These are phyloP conservation scores for Bauhinia variegata DNA, from an alignment of 306 rosid species.

Conservation along the genomic window DNA sequence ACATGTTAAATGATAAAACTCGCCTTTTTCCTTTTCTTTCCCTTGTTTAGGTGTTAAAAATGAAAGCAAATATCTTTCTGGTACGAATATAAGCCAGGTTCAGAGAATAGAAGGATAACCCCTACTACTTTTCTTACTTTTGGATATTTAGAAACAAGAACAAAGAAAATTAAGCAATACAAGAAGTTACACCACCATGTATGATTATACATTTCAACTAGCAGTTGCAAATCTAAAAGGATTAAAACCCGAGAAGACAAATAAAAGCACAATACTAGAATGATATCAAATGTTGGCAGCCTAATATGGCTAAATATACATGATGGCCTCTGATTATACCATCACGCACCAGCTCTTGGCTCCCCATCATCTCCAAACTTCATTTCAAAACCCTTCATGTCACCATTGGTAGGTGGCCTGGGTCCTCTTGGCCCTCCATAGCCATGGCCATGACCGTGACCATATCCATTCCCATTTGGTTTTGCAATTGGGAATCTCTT, in stretches of 20 bases:
- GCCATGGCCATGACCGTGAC: background rate
- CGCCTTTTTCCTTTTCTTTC: too few species aligned
- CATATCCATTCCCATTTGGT: slow-evolving; percentile 30
- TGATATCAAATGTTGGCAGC: background rate
- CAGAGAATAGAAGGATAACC: too few species aligned
- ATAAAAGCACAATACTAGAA: slow-evolving; percentile 32
- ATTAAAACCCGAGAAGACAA: slow-evolving; percentile 30
- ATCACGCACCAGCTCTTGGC: slow-evolving; percentile 42
- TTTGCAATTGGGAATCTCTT: slow-evolving; percentile 46
- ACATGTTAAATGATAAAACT: too few species aligned
- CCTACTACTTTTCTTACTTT: too few species aligned
- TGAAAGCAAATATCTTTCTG: too few species aligned
- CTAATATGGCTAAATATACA: too few species aligned
- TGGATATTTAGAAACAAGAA: too few species aligned
- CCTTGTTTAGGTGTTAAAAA: too few species aligned
- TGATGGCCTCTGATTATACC: slow-evolving; percentile 7
- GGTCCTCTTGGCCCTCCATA: slow-evolving; percentile 26
- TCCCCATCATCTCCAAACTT: slow-evolving; percentile 49
- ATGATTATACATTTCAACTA: slow-evolving; percentile 44
- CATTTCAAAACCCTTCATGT: slow-evolving; percentile 47
- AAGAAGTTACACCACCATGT: slow-evolving; percentile 9
- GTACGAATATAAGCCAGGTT: too few species aligned
- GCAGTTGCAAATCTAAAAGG: slow-evolving; percentile 35
- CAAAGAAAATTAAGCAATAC: too few species aligned
- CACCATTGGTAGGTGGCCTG: slow-evolving; percentile 7